Base-by-base conservation (phyloP, 225 moss, liverwort and hornwort species). In the Physcomitrium patens region DNA sequence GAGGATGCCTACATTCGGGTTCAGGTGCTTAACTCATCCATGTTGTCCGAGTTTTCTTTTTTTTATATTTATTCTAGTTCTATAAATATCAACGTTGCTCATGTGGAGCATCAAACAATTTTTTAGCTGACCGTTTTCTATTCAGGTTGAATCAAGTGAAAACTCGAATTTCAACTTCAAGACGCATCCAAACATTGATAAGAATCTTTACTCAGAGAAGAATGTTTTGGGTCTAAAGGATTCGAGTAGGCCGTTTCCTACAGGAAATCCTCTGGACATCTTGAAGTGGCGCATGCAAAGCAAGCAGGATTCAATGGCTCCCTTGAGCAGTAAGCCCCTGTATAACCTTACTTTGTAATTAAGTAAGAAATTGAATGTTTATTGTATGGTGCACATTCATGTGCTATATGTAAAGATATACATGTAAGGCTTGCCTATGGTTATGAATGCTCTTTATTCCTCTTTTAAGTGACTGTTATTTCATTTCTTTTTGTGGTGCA, bases 221-320 rank as follows among this genome's bases (percentile, higher is more conserved):
- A 90, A 85, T 51, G 72, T 77, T 24, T 70, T 96, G 80, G 91
- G 87, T 75, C 82, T 89, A 51, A 96, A 87, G 78, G 95, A 96
- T 76, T 80, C 93, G 24, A 84, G 82, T 45, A 87, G 89, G 77
- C 91, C 93, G 26, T 93, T 95, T n/a, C 85, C 93, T 14, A 78
- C 80, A 17, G 93, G 92, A 14, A 91, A 88, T 77, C 86, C 86
- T 51, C 85, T 87, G 66, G 91, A 82, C 56, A 87, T 93, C 65
- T 57, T 96, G 62, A 91, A 87, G 86, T 96, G 93, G 93, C 95
- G 89, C 46, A 84, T 93, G 86, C 84, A 90, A 80, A 89, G 89
- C 82, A 91, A 89, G 49, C 80, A 93, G 79, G 93, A 93, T 60
- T 90, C 93, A 18, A 63, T 96, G 69, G 91, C 91, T 24, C 95